Percentiles rank a stretch among this genome's conserved stretches.
These are phyloP conservation scores for Cochlearia excelsa DNA, from an alignment of 345 rosid genomes.

Conservation along the genomic window DNA sequence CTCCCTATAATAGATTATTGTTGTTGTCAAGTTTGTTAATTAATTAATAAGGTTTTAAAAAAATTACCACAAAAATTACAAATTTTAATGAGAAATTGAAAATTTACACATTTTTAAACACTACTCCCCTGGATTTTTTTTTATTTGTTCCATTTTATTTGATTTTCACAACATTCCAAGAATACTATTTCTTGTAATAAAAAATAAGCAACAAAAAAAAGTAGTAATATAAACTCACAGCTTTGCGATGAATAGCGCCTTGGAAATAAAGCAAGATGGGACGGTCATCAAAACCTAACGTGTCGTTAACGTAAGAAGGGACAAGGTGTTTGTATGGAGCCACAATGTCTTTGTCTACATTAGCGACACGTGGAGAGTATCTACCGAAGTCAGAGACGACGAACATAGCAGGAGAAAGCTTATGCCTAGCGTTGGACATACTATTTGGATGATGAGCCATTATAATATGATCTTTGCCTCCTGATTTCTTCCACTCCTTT, in stretches of 20 bases:
- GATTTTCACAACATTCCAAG: no score
- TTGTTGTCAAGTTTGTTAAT: background rate
- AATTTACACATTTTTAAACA: no score
- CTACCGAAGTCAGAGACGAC: conserved; percentile 90
- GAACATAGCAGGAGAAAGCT: conserved; percentile 78
- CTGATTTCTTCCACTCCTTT: conserved; percentile 72
- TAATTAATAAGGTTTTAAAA: no score
- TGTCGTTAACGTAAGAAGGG: conserved; percentile 54
- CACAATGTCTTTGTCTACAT: conserved; percentile 80
- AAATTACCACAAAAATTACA: no score
- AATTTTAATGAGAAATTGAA: no score
- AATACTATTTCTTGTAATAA: no score
- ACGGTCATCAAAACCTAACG: conserved; percentile 64
- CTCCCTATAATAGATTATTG: conserved; percentile 53
- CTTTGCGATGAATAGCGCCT: conserved; percentile 96
- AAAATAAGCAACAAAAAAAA: no score
- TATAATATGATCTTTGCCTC: conserved; percentile 73
- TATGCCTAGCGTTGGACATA: conserved; percentile 69
- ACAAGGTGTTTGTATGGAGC: conserved; percentile 92
- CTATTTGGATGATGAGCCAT: conserved; percentile 98
- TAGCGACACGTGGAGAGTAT: conserved; percentile 75
- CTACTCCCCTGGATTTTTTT: no score
- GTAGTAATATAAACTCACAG: conserved; percentile 42
- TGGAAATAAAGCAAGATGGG: conserved; percentile 82
- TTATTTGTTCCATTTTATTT: no score